Evolutionary conservation across 805 yeast genomes (phyloP).

Genomic region (Ogataea populi-albae): DNA sequence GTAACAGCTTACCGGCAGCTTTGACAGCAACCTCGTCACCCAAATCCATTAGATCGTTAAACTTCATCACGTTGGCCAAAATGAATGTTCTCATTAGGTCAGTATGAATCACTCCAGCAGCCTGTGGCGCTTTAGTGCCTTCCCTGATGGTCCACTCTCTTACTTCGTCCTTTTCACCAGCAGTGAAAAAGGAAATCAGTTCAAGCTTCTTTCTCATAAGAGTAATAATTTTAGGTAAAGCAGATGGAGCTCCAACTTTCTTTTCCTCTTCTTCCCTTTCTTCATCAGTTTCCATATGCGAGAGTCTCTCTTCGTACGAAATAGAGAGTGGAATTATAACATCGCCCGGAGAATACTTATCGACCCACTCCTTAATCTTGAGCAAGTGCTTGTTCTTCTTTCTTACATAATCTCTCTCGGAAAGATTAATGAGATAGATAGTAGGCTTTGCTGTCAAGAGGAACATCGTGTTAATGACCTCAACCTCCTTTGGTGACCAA

Average conservation of each 20-base stretch:
- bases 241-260: slow-evolving; percentile 40
- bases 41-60: slow-evolving; percentile 53
- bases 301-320: slow-evolving; percentile 85
- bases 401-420: slow-evolving; percentile 60
- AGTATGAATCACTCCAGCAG: slow-evolving; percentile 87
- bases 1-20: slow-evolving; percentile 55
- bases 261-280: slow-evolving; percentile 36
- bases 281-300: slow-evolving; percentile 75
- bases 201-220: slow-evolving; percentile 67
- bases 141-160: slow-evolving; percentile 85
- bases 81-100: slow-evolving; percentile 81
- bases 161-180: slow-evolving; percentile 75
- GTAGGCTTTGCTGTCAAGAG: slow-evolving; percentile 89
- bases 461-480: slow-evolving; percentile 64
- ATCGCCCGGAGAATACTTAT: slow-evolving; percentile 66
- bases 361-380: slow-evolving; percentile 63
- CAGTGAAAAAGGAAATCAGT: slow-evolving; percentile 80
- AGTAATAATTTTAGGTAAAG: slow-evolving; percentile 59
- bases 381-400: slow-evolving; percentile 49
- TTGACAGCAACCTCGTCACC: slow-evolving; percentile 52
- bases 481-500: slow-evolving; percentile 66
- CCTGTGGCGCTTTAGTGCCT: slow-evolving; percentile 79
- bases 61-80: slow-evolving; percentile 71
- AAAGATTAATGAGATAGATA: slow-evolving; percentile 69
- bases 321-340: slow-evolving; percentile 91